Base-by-base conservation (phyloP, 2,329 filamentous ascomycete genomes). In the Fusarium tjaetaba region DNA sequence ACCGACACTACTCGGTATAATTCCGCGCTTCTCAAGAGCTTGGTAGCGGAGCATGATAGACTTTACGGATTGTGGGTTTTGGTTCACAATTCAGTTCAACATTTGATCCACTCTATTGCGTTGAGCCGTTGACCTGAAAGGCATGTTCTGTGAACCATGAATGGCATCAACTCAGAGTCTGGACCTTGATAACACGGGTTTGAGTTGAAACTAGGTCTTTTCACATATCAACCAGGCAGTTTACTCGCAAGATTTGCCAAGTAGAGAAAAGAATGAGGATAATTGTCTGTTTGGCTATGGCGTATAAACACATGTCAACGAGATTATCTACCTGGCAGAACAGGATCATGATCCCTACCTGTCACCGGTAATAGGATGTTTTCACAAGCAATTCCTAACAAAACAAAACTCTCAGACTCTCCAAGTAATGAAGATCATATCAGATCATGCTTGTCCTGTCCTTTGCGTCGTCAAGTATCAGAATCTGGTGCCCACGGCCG, bases 91-190 rank as follows among this genome's bases (percentile, higher is more conserved):
- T 38, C 24, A 38, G 20, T 26, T 53, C 34, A 56, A 61, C 38
- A 30, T 43, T 61, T 59, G 55, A 52, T 69, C 73, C 73, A 74
- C 73, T 66, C 26, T 51, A 36, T 22, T 67, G 53, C 71, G 63
- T 66, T 69, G 51, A n/a, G 46, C 51, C 71, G 63, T 66, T 70
- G 51, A n/a, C 51, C 52, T 53, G 68, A 55, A 48, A 55, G 70
- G 58, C 61, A 75, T 68, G 43, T 76, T 75, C 73, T 60, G 65
- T 38, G 45, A 67, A 59, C 48, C 36, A 57, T 61, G 58, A 48
- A 62, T 56, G 52, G 52, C 38, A 55, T 41, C 38, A 51, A 13
- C 48, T 16, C 56, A 51, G 61, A 58, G 73, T 68, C 65, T 72
- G 28, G 73, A 56, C 68, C 71, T 61, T 55, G 68, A 68, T 58